Base-by-base conservation (phyloP, 768 basidiomycete genomes). In the Boletus reticuloceps region DNA sequence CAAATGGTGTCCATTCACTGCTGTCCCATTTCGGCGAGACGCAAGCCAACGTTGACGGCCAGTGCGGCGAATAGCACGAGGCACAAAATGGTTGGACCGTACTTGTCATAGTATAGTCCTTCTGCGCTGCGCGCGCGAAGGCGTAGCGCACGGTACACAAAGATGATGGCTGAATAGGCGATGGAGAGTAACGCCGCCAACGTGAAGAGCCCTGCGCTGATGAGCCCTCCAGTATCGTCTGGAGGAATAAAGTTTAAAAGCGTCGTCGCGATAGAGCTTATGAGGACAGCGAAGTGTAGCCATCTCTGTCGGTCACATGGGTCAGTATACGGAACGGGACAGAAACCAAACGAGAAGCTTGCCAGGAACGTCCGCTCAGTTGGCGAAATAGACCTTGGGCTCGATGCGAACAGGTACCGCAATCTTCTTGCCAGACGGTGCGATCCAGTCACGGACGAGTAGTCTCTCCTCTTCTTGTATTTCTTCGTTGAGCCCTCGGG, bases 341-440 rank as follows among this genome's bases (percentile, higher is more conserved):
- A 10, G n/a, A 5, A 27, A 34, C 17, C 16, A 5, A 51, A 52
- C n/a, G 1, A 44, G 42, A 25, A 34, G 78, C 92, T 73, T 69
- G 91, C 94, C 73, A 95, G 70, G 80, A 94, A 96, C 14, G 95
- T 98, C 57, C 96, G 80, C 72, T 98, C 95, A n/a, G 37, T 88
- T 86, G 7, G 97, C 97, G 69, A 98, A 99, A 68, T 95, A 96
- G 5, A 97, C 94, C 74, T 99, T 99, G 29, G 97, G 97, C 71
- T 99, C 97, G 45, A 99, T 83, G 51, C 97, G 83, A n/a, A 99
- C 89, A 25, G 96, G 94, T 4, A 98, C 84, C 0, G 94, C 84
- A 54, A 99, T 95, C 60, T 82, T 80, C 77, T 98, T 98, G 12
- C 95, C 95, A 40, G 79, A 73, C 0, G 91, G 89, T 1, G 95